Evolutionary conservation across 208 protist genomes (phyloP).

Genomic region (Angomonas deanei): DNA sequence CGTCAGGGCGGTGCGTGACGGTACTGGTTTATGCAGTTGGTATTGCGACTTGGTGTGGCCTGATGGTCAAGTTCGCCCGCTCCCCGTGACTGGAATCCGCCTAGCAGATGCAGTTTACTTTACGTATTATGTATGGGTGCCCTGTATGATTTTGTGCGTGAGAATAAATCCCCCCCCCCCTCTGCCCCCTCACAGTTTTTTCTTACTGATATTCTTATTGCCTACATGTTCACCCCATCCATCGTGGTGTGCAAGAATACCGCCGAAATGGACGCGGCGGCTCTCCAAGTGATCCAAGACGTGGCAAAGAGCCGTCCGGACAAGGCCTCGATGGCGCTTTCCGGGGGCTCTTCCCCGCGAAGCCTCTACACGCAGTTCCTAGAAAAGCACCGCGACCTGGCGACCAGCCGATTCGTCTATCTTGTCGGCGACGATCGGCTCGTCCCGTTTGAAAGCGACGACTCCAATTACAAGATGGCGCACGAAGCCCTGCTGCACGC

Average conservation of each 20-base stretch:
- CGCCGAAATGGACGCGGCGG: conserved; percentile 28
- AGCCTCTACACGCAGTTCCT: conserved; percentile 44
- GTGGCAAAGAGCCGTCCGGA: conserved; percentile 3
- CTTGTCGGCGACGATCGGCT: conserved; percentile 75
- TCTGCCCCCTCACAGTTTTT: neutral
- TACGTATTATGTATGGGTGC: too few species aligned
- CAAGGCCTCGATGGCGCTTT: conserved; percentile 38
- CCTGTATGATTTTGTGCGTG: too few species aligned
- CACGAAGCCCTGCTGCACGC: conserved; percentile 41
- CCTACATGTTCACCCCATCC: conserved; percentile 22
- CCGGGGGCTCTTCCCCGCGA: conserved; percentile 71
- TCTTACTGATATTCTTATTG: neutral
- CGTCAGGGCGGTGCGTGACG: conserved; percentile 4
- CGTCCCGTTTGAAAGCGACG: conserved; percentile 28
- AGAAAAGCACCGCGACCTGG: conserved; percentile 26
- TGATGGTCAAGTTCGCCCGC: too few species aligned
- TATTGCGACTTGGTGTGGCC: too few species aligned
- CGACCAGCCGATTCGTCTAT: conserved; percentile 40
- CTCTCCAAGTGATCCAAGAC: conserved; percentile 34
- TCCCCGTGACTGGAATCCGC: too few species aligned
- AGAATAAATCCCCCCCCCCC: too few species aligned
- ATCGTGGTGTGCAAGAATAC: conserved; percentile 32
- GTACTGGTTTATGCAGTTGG: conserved; percentile 9
- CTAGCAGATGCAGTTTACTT: too few species aligned
- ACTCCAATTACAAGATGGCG: conserved; percentile 71